These are phyloP conservation scores for Boeremia exigua DNA, from an alignment of 2,329 filamentous ascomycete genomes.

Conservation along the genomic window DNA sequence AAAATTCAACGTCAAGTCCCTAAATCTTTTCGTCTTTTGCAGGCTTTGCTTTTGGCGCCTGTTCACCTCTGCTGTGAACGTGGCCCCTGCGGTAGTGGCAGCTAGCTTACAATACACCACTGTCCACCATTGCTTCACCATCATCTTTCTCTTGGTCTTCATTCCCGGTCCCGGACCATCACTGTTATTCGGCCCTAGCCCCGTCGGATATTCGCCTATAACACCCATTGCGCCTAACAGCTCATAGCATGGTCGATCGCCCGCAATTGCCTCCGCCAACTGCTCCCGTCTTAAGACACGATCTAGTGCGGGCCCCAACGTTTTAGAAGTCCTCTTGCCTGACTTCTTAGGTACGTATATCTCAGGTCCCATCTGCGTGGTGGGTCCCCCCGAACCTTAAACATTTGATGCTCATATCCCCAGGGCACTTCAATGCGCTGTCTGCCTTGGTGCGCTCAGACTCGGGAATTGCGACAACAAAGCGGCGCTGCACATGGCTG, in stretches of 20 bases:
- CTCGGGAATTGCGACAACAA: slow-evolving; percentile 36
- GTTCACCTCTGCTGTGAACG: slow-evolving; percentile 25
- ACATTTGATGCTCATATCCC: slow-evolving; percentile 37
- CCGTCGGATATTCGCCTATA: slow-evolving; percentile 33
- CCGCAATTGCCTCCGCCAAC: slow-evolving; percentile 40
- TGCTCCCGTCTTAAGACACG: slow-evolving; percentile 36
- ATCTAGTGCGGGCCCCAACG: slow-evolving; percentile 46
- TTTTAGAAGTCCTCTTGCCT: slow-evolving; percentile 41
- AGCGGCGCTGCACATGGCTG: slow-evolving; percentile 47
- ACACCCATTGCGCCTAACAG: slow-evolving; percentile 36
- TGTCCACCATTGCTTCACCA: slow-evolving; percentile 35
- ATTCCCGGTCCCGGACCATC: slow-evolving; percentile 29
- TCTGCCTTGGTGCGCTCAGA: slow-evolving; percentile 28
- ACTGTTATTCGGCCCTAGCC: slow-evolving; percentile 34
- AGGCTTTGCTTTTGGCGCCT: slow-evolving; percentile 41
- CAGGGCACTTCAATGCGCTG: slow-evolving; percentile 40
- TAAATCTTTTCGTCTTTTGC: slow-evolving; percentile 39
- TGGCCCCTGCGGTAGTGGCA: slow-evolving; percentile 18
- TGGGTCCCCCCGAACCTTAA: slow-evolving; percentile 32
- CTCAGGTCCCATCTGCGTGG: slow-evolving; percentile 29
- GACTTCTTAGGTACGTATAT: slow-evolving; percentile 38
- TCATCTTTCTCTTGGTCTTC: slow-evolving; percentile 22
- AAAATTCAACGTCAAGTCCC: slow-evolving; percentile 41
- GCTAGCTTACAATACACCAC: slow-evolving; percentile 33
- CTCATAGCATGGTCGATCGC: slow-evolving; percentile 44